Evolutionary conservation across 805 yeast species (phyloP), one percentile per base, ranked within the genome.

Genomic region (Metschnikowia vanudenii): DNA sequence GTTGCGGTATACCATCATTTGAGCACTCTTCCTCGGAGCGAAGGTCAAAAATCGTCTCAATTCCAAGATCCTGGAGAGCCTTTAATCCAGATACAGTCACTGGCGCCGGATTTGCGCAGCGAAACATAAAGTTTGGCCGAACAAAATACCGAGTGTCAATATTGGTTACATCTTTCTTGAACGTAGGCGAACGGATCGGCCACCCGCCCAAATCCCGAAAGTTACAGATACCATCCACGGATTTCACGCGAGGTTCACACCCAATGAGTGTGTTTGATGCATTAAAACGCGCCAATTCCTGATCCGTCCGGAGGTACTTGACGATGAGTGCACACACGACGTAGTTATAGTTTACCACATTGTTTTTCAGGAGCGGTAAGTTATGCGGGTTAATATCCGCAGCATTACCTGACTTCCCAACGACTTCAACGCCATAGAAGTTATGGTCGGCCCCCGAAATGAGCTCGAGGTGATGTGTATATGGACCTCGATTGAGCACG

Each of bases 141-240:
- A 84, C 85, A 54, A 58, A 76, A 46, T 54, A 58, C 24, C 62
- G 63, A 17, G 29, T 26, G 3, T 9, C 28, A 18, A 42, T 17
- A 16, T 24, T 26, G 28, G 28, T 17, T 13, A 24, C 28, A 30
- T 45, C 50, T 6, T 11, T 14, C 12, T 35, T 39, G 14, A 49
- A 41, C 33, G 36, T 51, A 5, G 76, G 74, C 20, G 44, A 43
- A 8, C 52, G 51, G 0, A 80, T 65, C 43, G 63, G 66, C 79
- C 85, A 88, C 12, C 95, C 96, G 1, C 96, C 96, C 46, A 84
- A 60, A 57, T 89, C 96, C 52, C 96, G 73, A 57, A 87, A 84
- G 57, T 88, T 88, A 34, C 76, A 63, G 17, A 87, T 77, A 0
- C 90, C 91, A 6, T 84, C 86, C 17, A 87, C 74, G 0, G 63